These are phyloP conservation scores for Trametes coccinea DNA, from an alignment of 768 basidiomycete genomes.

Conservation along the genomic window DNA sequence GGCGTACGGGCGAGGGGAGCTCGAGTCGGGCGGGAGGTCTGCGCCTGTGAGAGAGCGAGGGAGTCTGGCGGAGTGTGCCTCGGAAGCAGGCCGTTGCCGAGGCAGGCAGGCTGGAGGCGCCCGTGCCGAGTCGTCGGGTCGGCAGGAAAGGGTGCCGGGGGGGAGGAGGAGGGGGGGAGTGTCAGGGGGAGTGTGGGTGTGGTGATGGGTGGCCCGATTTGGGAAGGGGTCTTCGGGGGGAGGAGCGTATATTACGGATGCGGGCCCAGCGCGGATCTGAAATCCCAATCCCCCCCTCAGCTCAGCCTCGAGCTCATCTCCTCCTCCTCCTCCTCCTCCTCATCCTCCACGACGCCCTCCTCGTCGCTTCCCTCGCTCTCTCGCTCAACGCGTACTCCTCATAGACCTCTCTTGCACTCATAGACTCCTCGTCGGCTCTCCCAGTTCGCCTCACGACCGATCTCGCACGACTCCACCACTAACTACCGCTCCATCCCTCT, in stretches of 20 bases:
- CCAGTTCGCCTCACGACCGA: neutral
- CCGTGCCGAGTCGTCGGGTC: constrained; percentile 1
- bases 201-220: constrained; percentile 7
- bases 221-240: constrained; percentile 8
- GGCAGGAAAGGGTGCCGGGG: neutral
- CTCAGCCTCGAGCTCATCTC: neutral
- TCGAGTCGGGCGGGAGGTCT: no score
- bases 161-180: neutral
- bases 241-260: constrained; percentile 22
- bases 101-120: neutral
- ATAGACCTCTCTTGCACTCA: constrained; percentile 3
- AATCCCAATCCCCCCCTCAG: constrained; percentile 9
- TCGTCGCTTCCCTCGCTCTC: neutral
- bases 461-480: constrained; percentile 3
- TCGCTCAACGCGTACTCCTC: neutral
- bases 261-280: constrained; percentile 14
- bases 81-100: constrained; percentile 11
- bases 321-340: constrained; percentile 12
- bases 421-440: neutral
- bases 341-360: constrained; percentile 1
- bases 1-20: no score
- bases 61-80: neutral
- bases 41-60: neutral
- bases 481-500: neutral
- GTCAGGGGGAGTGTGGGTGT: constrained; percentile 1